These are phyloP conservation scores for Carex littledalei DNA, from an alignment of 176 grass and related monocot genomes.

Conservation along the genomic window DNA sequence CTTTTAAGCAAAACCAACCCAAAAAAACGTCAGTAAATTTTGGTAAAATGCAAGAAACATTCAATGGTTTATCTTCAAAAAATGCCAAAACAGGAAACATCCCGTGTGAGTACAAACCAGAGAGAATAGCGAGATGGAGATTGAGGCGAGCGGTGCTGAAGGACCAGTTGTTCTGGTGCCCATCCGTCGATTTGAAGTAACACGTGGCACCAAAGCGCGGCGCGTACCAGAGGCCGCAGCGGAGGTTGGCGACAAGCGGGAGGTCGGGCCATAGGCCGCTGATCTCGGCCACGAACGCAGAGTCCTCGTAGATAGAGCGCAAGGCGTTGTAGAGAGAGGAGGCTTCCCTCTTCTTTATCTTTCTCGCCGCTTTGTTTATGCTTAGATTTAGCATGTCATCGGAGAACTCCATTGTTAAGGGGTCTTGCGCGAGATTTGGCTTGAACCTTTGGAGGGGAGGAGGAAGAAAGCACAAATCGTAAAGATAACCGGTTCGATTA, in stretches of 20 bases:
- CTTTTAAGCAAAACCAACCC: background rate
- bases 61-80: background rate
- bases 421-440: background rate
- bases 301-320: conserved; percentile 70
- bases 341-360: conserved; percentile 65
- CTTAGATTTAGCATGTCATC: conserved; percentile 34
- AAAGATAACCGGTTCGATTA: too few relatives aligned
- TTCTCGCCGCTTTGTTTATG: conserved; percentile 62
- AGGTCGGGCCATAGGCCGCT: conserved; percentile 69
- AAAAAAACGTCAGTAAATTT: background rate
- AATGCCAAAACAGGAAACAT: background rate
- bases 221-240: conserved; percentile 87
- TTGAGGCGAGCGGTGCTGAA: conserved; percentile 81
- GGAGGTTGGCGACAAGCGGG: conserved; percentile 79
- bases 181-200: conserved; percentile 96
- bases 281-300: conserved; percentile 88
- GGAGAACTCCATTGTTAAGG: background rate
- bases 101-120: conserved; percentile 34
- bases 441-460: background rate
- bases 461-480: background rate
- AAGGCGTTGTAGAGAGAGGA: conserved; percentile 83
- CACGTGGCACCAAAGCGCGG: conserved; percentile 49
- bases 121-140: conserved; percentile 76
- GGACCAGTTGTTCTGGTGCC: conserved; percentile 79
- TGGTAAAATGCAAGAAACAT: background rate